phyloP scores from a whole-genome alignment of 2,329 filamentous ascomycete genomes.

The Ophiostoma fasciatum region DNA sequence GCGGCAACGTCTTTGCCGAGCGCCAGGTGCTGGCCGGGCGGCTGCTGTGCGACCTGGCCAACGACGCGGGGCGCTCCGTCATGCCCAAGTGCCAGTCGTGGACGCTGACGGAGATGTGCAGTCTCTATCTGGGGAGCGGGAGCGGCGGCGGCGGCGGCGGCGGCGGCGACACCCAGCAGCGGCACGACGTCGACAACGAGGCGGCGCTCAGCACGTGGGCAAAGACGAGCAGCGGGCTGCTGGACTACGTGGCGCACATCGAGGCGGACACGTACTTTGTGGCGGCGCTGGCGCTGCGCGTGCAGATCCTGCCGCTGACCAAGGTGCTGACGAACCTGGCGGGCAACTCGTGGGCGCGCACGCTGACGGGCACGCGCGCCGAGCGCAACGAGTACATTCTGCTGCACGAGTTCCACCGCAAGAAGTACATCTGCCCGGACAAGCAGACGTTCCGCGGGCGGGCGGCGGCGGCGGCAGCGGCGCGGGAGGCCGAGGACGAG shows the following conservation, averaged over 20 bases:
- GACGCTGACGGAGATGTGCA: constrained; percentile 97
- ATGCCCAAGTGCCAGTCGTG: constrained; percentile 98
- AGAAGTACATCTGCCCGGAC: constrained; percentile 96
- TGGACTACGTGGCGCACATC: constrained; percentile 89
- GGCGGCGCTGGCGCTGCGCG: constrained; percentile 71
- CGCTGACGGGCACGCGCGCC: constrained; percentile 84
- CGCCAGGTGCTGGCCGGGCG: constrained; percentile 79
- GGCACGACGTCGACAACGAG: constrained; percentile 81
- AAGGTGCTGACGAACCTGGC: constrained; percentile 94
- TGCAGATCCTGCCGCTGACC: constrained; percentile 84
- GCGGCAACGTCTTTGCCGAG: constrained; percentile 85
- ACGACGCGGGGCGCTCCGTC: constrained; percentile 91
- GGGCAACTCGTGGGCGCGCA: constrained; percentile 96
- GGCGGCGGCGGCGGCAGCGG: constrained; percentile 41
- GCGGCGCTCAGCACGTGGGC: constrained; percentile 77
- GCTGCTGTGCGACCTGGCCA: constrained; percentile 83
- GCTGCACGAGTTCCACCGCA: constrained; percentile 88
- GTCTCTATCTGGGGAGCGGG: constrained; percentile 58
- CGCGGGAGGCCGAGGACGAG: constrained; percentile 56
- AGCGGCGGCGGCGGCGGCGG: constrained; percentile 18
- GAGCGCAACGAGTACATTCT: constrained; percentile 99
- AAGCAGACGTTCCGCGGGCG: constrained; percentile 73
- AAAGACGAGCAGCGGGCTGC: constrained; percentile 64
- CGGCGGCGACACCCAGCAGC: constrained; percentile 38
- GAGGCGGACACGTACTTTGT: constrained; percentile 95